phyloP scores from a whole-genome alignment of 208 protist species.

The Trichomonas gallinae region DNA sequence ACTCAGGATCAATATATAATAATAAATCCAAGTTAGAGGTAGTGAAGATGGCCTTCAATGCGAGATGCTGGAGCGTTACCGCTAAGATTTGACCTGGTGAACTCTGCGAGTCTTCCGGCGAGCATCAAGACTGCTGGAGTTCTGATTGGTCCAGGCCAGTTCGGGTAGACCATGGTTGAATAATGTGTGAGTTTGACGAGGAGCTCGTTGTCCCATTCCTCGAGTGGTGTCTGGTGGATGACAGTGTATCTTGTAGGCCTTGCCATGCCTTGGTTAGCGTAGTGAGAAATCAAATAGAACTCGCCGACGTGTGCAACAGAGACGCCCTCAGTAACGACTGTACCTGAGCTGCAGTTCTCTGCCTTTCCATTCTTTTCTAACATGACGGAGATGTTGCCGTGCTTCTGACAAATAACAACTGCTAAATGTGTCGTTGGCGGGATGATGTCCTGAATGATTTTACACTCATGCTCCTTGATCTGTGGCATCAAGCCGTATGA shows the following conservation, averaged over 20 bases:
- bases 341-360: neutral
- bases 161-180: neutral
- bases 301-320: neutral
- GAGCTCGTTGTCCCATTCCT: neutral
- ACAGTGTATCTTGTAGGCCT: slow-evolving; percentile 13
- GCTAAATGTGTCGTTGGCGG: neutral
- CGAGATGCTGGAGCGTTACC: too few species aligned
- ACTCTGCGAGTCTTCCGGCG: neutral
- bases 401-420: neutral
- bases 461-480: neutral
- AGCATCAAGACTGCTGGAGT: neutral
- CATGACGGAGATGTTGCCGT: neutral
- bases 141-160: neutral
- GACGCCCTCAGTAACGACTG: neutral
- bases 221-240: neutral
- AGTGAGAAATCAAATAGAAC: neutral
- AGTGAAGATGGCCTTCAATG: neutral
- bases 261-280: neutral
- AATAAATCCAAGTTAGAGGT: neutral
- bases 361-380: too few species aligned
- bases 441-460: neutral
- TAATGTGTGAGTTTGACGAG: neutral
- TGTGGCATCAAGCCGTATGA: neutral
- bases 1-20: too few species aligned
- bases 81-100: neutral